Evolutionary conservation across 345 rosid genomes (phyloP).

Genomic region (Eutrema yunnanense): DNA sequence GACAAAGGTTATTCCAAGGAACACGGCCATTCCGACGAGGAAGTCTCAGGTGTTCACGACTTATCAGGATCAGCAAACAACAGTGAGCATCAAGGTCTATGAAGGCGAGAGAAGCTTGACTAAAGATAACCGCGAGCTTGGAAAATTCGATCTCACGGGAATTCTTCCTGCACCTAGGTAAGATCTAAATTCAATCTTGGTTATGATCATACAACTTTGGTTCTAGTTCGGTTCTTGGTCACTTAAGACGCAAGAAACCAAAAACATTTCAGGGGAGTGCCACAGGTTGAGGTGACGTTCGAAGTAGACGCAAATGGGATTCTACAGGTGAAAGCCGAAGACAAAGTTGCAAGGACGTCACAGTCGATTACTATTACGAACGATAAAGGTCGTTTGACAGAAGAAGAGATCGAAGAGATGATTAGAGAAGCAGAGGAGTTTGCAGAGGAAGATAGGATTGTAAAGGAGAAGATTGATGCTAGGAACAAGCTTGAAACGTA

Average conservation of each 20-base stretch:
- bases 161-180: slow-evolving; percentile 60
- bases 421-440: slow-evolving; percentile 52
- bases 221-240: neutral
- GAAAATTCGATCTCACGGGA: slow-evolving; percentile 45
- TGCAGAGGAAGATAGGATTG: slow-evolving; percentile 45
- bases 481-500: slow-evolving; percentile 53
- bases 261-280: slow-evolving; percentile 27
- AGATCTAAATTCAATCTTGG: neutral
- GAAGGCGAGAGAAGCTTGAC: slow-evolving; percentile 54
- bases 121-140: slow-evolving; percentile 51
- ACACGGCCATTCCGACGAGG: slow-evolving; percentile 45
- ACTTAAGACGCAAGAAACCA: neutral
- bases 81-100: slow-evolving; percentile 45
- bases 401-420: slow-evolving; percentile 56
- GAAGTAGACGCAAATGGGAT: slow-evolving; percentile 50
- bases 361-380: slow-evolving; percentile 45
- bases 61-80: slow-evolving; percentile 47
- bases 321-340: slow-evolving; percentile 48
- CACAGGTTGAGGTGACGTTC: slow-evolving; percentile 42
- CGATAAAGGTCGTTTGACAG: slow-evolving; percentile 46
- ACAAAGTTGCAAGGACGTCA: slow-evolving; percentile 44
- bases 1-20: slow-evolving; percentile 38
- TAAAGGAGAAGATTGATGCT: slow-evolving; percentile 46
- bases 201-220: neutral
- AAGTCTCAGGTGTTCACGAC: slow-evolving; percentile 46